Base-by-base conservation (phyloP, 2,329 filamentous ascomycete species). In the Botrytis aclada region DNA sequence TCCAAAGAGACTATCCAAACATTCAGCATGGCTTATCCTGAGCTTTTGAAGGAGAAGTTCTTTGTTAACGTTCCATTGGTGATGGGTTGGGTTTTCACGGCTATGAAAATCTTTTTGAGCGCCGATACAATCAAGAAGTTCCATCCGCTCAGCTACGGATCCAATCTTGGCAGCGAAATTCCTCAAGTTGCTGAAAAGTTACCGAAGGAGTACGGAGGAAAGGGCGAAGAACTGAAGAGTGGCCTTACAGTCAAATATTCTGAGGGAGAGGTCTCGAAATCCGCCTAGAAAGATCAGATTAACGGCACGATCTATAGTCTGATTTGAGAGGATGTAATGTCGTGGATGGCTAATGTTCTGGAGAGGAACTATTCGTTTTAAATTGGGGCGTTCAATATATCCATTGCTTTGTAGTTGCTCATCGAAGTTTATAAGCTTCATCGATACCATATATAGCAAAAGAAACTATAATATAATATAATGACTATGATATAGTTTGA, bases 51-150 rank as follows among this genome's bases (percentile, higher is more conserved):
- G 78, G 89, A 95, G 84, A 98, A 98, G 86, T 98, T 95, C 87
- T 98, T 98, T 81, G 92, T 98, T 84, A 98, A 98, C 79, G 93
- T 98, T 9, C 95, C 95, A 0, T 83, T 90, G 72, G 86, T 98
- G 79, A 98, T 98, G 95, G 93, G 93, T 72, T 98, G 95, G 86
- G 88, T 94, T 81, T 94, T 92, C 81, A 85, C 86, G 32, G 87
- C 91, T 71, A 91, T 94, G 85, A 94, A 94, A 84, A 83, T 93
- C 29, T 91, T 95, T 81, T 85, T 94, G 61, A 89, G 90, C 43
- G 86, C 89, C 67, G 91, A 92, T 79, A 94, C 92, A 0, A 86
- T 92, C 76, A 91, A 91, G 84, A 94, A 94, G 81, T 93, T 94
- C 83, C 91, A 93, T 79, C 92, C 92, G 63, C 89, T 95, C 84